Conservation (phyloP, 169 alveolate genomes). For the Eimeria tenella region DNA sequence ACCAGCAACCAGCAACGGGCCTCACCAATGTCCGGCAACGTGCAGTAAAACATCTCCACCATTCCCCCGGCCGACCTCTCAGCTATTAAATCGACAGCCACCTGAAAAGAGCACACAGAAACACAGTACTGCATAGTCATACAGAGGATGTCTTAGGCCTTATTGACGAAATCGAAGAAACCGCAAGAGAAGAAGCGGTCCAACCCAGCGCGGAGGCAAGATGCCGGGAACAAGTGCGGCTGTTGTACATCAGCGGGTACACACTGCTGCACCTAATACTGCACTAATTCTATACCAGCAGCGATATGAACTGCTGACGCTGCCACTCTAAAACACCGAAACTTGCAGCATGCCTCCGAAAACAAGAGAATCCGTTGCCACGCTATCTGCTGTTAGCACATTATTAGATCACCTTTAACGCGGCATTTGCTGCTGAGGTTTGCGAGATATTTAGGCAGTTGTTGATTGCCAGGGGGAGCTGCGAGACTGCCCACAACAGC, state of each 20-base stretch:
- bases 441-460: conserved; percentile 49
- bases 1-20: background rate
- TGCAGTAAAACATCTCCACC: conserved; percentile 75
- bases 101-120: background rate
- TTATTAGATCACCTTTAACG: conserved; percentile 44
- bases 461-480: conserved; percentile 55
- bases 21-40: conserved; percentile 70
- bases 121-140: too few species aligned
- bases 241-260: too few species aligned
- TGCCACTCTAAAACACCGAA: background rate
- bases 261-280: too few species aligned
- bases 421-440: conserved; percentile 69
- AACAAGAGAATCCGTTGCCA: background rate
- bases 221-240: too few species aligned
- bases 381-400: too few species aligned
- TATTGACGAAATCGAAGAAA: too few species aligned
- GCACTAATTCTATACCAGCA: background rate
- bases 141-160: too few species aligned
- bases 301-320: background rate
- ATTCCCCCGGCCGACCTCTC: conserved; percentile 77
- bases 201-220: too few species aligned
- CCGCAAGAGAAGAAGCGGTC: too few species aligned
- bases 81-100: conserved; percentile 71
- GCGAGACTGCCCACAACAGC: conserved; percentile 62
- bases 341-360: background rate